Percentiles rank a stretch among this genome's conserved stretches.
Evolutionary conservation across 2,329 filamentous ascomycete species (phyloP).

Genomic region (Pestalotiopsis sp.): DNA sequence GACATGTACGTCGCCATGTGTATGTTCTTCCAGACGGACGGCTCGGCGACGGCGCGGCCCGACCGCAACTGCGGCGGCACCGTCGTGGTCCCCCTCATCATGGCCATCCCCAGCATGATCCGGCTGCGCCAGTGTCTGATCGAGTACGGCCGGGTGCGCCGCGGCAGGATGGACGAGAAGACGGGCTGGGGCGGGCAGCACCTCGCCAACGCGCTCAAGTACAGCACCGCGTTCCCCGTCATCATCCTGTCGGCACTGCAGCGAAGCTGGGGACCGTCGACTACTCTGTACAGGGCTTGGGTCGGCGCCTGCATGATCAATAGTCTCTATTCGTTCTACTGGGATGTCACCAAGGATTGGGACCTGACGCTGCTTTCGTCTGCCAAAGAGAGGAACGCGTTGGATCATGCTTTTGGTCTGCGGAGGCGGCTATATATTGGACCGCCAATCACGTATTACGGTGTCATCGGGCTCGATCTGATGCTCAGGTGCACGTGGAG

Average conservation of each 20-base stretch:
- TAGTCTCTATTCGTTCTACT: constrained; percentile 95
- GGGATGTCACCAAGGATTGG: constrained; percentile 97
- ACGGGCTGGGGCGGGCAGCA: constrained; percentile 82
- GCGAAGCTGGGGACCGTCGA: constrained; percentile 53
- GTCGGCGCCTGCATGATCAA: constrained; percentile 77
- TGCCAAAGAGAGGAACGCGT: constrained; percentile 56
- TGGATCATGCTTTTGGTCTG: constrained; percentile 76
- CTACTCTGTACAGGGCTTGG: constrained; percentile 61
- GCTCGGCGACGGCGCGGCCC: constrained; percentile 77
- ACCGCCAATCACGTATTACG: constrained; percentile 77
- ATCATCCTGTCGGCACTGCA: constrained; percentile 79
- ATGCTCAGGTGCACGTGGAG: constrained; percentile 88
- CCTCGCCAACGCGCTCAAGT: constrained; percentile 92
- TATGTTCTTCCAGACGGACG: constrained; percentile 79
- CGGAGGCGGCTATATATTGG: constrained; percentile 75
- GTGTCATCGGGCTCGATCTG: constrained; percentile 77
- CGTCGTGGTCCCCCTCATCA: constrained; percentile 80
- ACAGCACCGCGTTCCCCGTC: constrained; percentile 91
- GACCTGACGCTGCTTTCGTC: constrained; percentile 81
- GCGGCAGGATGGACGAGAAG: constrained; percentile 53
- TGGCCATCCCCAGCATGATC: constrained; percentile 81
- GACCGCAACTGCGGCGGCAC: constrained; percentile 81
- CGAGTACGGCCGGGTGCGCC: constrained; percentile 76
- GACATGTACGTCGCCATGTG: constrained; percentile 88
- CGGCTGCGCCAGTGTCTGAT: constrained; percentile 90